Base-by-base conservation (phyloP, 495 filamentous ascomycete genomes). In the Neurospora sp. region DNA sequence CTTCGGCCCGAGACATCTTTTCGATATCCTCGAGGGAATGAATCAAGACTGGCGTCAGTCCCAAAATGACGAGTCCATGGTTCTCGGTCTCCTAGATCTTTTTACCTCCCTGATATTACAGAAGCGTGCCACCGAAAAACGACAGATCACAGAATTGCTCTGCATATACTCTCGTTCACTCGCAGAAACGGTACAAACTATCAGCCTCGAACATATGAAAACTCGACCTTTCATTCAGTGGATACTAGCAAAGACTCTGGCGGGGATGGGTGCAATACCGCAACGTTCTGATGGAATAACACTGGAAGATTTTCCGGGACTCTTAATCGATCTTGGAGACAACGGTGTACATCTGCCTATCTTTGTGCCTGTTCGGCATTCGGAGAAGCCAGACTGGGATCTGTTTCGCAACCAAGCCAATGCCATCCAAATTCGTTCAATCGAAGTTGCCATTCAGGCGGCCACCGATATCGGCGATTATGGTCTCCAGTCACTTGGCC, bases 221-320 rank as follows among this genome's bases (percentile, higher is more conserved):
- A 75, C 71, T 5, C 39, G 75, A n/a, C 77, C 77, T 0, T 79
- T 78, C 44, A 71, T 78, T 27, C 76, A 73, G 37, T 79, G 70
- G 69, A 44, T 79, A 11, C 74, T 79, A 14, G 77, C 75, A 9
- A 78, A 71, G 20, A 7, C 70, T 20, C 41, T 72, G 1, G 16
- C 71, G 35, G 76, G 73, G 37, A 74, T 78, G 71, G 40, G 46
- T 11, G 14, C 20, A 12, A 39, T 46, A 1, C 66, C 66, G 5
- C 31, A 62, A 38, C 39, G 48, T 0, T 74, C 71, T 31, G 70
- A 77, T 31, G 72, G 71, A 44, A 48, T 71, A 3, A 10, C 40
- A 7, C n/a, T 78, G 3, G 37, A 41, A 16, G 69, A 75, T 5
- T 73, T 71, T 41, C 12, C 14, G 5, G 77, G 77, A 0, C 39